A percentile compares a stretch with the other conserved stretches of the same genome.
Evolutionary conservation across 257 asterid species (phyloP).

Genomic region (Solanum sparsipilum): DNA sequence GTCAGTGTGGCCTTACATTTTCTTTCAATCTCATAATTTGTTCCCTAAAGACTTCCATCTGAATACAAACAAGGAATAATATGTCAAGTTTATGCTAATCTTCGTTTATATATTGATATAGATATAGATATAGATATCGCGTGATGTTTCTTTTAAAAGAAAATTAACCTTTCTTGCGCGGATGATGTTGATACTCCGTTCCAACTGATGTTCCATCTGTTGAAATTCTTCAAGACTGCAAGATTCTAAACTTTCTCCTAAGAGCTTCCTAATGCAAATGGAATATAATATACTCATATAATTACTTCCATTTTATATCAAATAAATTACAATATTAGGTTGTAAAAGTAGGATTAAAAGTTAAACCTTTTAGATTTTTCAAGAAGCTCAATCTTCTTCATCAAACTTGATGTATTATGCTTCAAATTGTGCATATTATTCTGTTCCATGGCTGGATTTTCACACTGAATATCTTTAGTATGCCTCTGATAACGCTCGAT

Average conservation of each 20-base stretch:
- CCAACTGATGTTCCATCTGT: constrained; percentile 67
- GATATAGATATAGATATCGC: background rate
- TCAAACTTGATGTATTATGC: constrained; percentile 53
- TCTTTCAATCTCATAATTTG: constrained; percentile 60
- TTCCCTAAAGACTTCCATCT: constrained; percentile 74
- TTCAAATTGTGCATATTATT: constrained; percentile 45
- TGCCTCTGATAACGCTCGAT: constrained; percentile 59
- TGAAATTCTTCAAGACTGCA: constrained; percentile 68
- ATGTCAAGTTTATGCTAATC: background rate
- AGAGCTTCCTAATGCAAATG: constrained; percentile 45
- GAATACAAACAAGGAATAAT: background rate
- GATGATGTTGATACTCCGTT: constrained; percentile 46
- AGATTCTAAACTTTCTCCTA: constrained; percentile 61
- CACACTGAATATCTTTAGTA: constrained; percentile 33
- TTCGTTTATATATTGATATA: background rate
- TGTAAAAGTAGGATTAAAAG: background rate
- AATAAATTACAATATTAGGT: background rate
- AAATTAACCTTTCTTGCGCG: constrained; percentile 63
- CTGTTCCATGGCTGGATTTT: constrained; percentile 37
- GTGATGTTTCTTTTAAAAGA: background rate
- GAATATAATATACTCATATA: background rate
- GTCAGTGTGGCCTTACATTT: constrained; percentile 28
- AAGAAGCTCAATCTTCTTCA: constrained; percentile 69
- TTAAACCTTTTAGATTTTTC: constrained; percentile 58
- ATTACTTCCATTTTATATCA: background rate